phyloP scores from a whole-genome alignment of 2,329 filamentous ascomycete species.

The Diaporthe sp. region DNA sequence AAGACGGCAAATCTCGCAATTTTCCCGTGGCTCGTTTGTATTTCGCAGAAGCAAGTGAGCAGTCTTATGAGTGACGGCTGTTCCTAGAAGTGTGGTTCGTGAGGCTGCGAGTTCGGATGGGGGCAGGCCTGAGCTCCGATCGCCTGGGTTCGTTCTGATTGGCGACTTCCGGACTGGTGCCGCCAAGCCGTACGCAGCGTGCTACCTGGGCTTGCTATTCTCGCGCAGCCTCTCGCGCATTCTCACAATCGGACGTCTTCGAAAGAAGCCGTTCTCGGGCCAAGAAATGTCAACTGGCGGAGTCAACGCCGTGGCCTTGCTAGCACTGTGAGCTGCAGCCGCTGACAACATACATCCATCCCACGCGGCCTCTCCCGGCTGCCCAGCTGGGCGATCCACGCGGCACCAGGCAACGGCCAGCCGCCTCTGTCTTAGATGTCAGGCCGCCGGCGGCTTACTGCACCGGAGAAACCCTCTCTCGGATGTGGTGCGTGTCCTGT shows the following conservation, averaged over 20 bases:
- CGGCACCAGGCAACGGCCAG: slow-evolving; percentile 2
- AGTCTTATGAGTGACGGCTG: not conserved
- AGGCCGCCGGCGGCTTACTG: slow-evolving; percentile 10
- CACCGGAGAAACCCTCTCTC: slow-evolving; percentile 6
- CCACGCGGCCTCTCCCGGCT: not conserved
- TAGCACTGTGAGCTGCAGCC: not conserved
- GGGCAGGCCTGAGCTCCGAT: not conserved
- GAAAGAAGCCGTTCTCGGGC: not conserved
- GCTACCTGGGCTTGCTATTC: not conserved
- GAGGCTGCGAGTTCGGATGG: not conserved
- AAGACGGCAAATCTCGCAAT: too few species aligned
- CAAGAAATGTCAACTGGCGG: not conserved
- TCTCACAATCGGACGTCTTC: not conserved
- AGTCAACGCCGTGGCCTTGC: not conserved
- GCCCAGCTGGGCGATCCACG: not conserved
- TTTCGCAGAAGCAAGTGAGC: not conserved
- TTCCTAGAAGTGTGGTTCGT: not conserved
- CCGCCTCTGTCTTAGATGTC: not conserved
- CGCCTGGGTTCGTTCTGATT: not conserved
- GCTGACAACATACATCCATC: not conserved
- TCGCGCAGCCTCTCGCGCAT: not conserved
- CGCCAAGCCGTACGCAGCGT: not conserved
- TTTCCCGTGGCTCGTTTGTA: not conserved
- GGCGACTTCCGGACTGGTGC: not conserved
- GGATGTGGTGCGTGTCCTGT: not conserved